Conservation (phyloP, 83 land plant species). For the Diphasiastrum complanatum region DNA sequence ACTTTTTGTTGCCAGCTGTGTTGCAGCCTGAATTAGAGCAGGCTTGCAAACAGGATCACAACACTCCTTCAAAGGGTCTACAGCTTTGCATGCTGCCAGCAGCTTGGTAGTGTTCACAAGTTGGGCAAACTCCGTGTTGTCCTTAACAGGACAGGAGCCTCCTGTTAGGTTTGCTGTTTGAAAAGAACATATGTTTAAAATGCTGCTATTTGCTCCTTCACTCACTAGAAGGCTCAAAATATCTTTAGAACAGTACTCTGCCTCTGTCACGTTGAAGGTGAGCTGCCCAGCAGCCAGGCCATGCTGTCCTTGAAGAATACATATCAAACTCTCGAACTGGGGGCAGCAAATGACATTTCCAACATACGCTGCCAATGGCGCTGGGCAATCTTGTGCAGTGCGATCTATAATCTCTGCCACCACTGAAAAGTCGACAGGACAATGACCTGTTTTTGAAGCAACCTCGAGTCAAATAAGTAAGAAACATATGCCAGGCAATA, state of each 20-base stretch:
- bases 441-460: no score
- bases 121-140: background rate
- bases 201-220: slow-evolving; percentile 13
- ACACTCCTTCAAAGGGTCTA: slow-evolving; percentile 20
- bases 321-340: slow-evolving; percentile 5
- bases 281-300: background rate
- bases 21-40: slow-evolving; percentile 14
- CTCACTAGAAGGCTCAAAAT: slow-evolving; percentile 7
- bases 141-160: slow-evolving; percentile 13
- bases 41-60: slow-evolving; percentile 26
- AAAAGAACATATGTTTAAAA: slow-evolving; percentile 8
- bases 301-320: slow-evolving; percentile 9
- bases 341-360: slow-evolving; percentile 26
- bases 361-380: slow-evolving; percentile 23
- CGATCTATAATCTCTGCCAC: no score
- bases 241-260: slow-evolving; percentile 10
- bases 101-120: slow-evolving; percentile 7
- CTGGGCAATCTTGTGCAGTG: slow-evolving; percentile 21
- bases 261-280: slow-evolving; percentile 3
- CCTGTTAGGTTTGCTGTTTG: slow-evolving; percentile 12
- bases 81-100: slow-evolving; percentile 11
- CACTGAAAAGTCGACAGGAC: no score
- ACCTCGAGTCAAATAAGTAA: no score
- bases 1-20: slow-evolving; percentile 7
- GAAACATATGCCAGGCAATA: no score